phyloP scores from a whole-genome alignment of 2,329 filamentous ascomycete species.

The Emmonsiellopsis sp. region DNA sequence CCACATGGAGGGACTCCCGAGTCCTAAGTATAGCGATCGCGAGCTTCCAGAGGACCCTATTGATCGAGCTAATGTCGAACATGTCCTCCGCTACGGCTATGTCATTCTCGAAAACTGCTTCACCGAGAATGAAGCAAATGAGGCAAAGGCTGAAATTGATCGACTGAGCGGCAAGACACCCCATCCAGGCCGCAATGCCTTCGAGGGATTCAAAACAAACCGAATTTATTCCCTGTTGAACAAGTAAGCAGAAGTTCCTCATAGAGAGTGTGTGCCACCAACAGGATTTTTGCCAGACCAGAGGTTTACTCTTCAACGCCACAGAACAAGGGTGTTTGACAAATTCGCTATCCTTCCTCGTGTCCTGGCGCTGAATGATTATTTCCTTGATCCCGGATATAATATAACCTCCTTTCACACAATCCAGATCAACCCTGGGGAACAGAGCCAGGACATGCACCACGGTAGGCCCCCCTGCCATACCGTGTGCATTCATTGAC shows the following conservation, averaged over 20 bases:
- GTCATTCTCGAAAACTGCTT: conserved; percentile 26
- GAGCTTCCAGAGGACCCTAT: conserved; percentile 8
- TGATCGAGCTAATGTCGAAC: conserved; percentile 18
- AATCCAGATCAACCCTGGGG: conserved; percentile 32
- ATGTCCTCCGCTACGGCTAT: conserved; percentile 26
- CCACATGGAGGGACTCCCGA: too few species aligned
- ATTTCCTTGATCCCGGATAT: conserved; percentile 31
- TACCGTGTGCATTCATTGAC: neutral
- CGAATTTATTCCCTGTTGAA: conserved; percentile 31
- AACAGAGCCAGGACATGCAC: conserved; percentile 28
- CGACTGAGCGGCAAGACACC: conserved; percentile 23
- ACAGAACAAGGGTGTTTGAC: conserved; percentile 26
- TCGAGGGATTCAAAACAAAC: conserved; percentile 29
- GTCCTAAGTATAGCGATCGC: too few species aligned
- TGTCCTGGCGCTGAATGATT: conserved; percentile 31
- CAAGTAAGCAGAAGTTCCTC: conserved; percentile 16
- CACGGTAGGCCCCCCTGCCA: conserved; percentile 15
- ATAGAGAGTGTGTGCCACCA: too few species aligned
- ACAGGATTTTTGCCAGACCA: neutral
- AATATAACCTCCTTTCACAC: conserved; percentile 27
- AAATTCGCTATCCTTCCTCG: conserved; percentile 26
- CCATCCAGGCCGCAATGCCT: conserved; percentile 24
- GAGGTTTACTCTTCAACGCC: neutral
- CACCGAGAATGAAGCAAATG: conserved; percentile 21
- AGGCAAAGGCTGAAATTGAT: conserved; percentile 21